Evolutionary conservation across 2,329 filamentous ascomycete genomes (phyloP).

Genomic region (Sporothrix phasma): DNA sequence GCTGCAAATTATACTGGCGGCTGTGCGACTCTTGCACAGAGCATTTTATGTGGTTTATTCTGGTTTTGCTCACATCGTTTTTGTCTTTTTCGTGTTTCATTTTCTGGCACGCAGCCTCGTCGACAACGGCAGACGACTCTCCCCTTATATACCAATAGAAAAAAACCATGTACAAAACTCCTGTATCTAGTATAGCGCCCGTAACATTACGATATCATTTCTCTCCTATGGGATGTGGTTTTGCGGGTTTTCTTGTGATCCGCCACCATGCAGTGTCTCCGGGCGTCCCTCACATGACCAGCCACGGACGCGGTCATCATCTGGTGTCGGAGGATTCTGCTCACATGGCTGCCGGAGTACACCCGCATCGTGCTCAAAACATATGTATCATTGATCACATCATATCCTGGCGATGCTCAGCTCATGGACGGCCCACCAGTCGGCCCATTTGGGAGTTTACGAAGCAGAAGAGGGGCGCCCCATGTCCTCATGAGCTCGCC

Average conservation of each 20-base stretch:
- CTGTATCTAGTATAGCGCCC: neutral
- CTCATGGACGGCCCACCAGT: neutral
- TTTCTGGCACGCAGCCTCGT: neutral
- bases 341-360: neutral
- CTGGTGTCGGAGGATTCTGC: neutral
- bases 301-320: neutral
- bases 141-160: constrained; percentile 7
- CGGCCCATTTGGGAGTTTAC: neutral
- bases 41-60: neutral
- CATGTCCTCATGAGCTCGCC: neutral
- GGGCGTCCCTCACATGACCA: neutral
- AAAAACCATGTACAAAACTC: neutral
- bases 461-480: neutral
- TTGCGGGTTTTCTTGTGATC: neutral
- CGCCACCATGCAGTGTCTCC: neutral
- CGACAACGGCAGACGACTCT: neutral
- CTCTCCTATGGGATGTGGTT: neutral
- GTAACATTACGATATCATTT: neutral
- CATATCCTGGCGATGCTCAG: neutral
- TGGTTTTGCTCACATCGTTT: neutral
- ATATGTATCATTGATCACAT: neutral
- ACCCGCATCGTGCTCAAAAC: neutral
- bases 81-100: neutral
- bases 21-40: neutral
- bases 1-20: neutral